These are phyloP conservation scores for Trametes sp. DNA, from an alignment of 1,284 basidiomycete species.

Conservation along the genomic window DNA sequence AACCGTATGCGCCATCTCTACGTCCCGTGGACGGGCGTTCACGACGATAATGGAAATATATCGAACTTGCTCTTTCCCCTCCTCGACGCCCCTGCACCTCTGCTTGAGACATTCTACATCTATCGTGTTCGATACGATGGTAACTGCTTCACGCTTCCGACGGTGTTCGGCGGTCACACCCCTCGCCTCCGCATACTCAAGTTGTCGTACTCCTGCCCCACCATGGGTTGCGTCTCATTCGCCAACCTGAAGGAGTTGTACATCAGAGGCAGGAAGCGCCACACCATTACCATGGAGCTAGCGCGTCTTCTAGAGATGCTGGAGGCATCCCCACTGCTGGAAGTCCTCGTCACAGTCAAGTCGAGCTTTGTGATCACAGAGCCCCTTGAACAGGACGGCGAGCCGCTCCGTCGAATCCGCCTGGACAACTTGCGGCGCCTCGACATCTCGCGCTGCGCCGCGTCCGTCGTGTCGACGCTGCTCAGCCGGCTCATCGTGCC, in stretches of 20 bases:
- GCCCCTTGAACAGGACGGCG: conserved; percentile 33
- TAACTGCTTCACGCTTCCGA: conserved; percentile 36
- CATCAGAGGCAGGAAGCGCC: conserved; percentile 40
- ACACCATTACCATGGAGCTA: conserved; percentile 35
- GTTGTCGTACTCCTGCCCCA: conserved; percentile 37
- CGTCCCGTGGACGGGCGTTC: conserved; percentile 36
- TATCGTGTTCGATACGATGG: conserved; percentile 33
- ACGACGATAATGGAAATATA: conserved; percentile 34
- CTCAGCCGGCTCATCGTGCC: conserved; percentile 38
- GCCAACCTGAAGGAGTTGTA: conserved; percentile 34
- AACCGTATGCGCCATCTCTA: conserved; percentile 39
- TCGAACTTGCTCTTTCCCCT: conserved; percentile 35
- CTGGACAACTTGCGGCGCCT: conserved; percentile 37
- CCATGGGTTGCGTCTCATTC: conserved; percentile 29
- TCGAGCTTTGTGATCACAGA: conserved; percentile 29
- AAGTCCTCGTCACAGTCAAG: conserved; percentile 38
- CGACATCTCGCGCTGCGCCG: conserved; percentile 38
- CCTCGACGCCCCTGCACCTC: conserved; percentile 35
- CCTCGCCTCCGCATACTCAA: conserved; percentile 37
- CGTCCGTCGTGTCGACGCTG: conserved; percentile 33
- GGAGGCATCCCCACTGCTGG: conserved; percentile 36
- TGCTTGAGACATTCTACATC: conserved; percentile 39
- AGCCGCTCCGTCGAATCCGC: conserved; percentile 30
- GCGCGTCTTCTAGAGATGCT: conserved; percentile 39
- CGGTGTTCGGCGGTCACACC: conserved; percentile 38